Base-by-base conservation (phyloP, 2,329 filamentous ascomycete species). In the Verticillium klebahnii region DNA sequence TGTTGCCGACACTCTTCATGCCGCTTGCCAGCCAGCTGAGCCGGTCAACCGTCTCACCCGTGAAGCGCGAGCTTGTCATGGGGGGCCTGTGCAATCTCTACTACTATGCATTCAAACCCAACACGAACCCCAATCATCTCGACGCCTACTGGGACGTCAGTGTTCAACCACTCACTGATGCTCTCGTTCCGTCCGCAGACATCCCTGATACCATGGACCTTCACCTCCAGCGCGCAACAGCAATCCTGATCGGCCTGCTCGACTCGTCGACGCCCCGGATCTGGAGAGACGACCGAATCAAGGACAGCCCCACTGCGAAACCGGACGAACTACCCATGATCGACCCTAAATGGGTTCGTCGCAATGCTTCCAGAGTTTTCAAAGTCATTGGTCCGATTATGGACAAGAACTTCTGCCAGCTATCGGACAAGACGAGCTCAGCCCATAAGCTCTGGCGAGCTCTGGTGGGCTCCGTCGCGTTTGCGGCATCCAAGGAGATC, bases 331-430 rank as follows among this genome's bases (percentile, higher is more conserved):
- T 99, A n/a, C 91, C 93, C 6, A 80, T 88, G 7, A 78, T 98
- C 7, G 93, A 98, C 69, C 82, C 90, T 5, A 92, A 90, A 78
- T 99, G 95, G 95, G 81, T 96, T 14, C 86, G 94, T 60, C 89
- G 85, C 62, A 92, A 91, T 64, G 79, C 89, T 5, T 71, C 78
- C 1, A 82, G 81, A 54, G 82, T 97, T 5, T 84, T 97, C 37
- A 74, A 82, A 3, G 78, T 89, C 9, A 82, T 88, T 8, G 78
- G 78, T 5, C 82, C 87, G 11, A 78, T 88, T 23, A 74, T 92
- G 3, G 84, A 86, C 73, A 81, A 77, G 61, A 83, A 82, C 59
- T 87, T 92, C 58, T 77, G 82, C 59, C 85, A 85, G 17, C 70
- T 94, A n/a, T 81, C 84, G 9, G 80, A 85, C 58, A 80, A 84